Evolutionary conservation across 2,329 filamentous ascomycete species (phyloP).

Genomic region (Cercospora sp.): DNA sequence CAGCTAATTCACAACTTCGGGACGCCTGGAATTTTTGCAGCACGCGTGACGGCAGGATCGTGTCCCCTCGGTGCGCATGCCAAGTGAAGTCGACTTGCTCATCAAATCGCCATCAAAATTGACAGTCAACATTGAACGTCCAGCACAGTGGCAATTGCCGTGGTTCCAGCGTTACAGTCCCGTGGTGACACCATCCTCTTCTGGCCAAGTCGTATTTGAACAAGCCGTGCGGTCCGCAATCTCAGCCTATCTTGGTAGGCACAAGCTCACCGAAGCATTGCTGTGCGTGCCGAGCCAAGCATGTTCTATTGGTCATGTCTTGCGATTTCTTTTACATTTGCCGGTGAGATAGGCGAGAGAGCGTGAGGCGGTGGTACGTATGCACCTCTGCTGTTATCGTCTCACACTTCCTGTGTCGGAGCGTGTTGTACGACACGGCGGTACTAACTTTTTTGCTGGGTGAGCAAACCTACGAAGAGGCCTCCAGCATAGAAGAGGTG

Average conservation of each 20-base stretch:
- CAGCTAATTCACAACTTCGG: too few species aligned
- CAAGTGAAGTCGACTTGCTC: background rate
- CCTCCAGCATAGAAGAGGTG: background rate
- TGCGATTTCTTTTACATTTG: background rate
- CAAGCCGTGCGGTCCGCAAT: background rate
- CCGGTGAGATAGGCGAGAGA: too few species aligned
- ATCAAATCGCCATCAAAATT: background rate
- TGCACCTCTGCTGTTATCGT: background rate
- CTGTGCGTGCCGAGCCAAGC: background rate
- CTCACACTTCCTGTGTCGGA: background rate
- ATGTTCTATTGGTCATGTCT: background rate
- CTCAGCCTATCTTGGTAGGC: background rate
- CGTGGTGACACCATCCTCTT: constrained; percentile 10
- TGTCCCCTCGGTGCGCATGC: background rate
- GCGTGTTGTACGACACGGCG: background rate
- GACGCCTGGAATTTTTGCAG: too few species aligned
- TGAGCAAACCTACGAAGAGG: background rate
- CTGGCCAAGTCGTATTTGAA: background rate
- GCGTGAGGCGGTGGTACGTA: background rate
- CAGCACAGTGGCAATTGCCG: background rate
- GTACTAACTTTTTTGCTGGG: background rate
- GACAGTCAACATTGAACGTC: background rate
- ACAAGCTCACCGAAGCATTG: constrained; percentile 6
- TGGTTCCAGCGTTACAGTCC: background rate
- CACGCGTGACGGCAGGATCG: too few species aligned